These are phyloP conservation scores for Beta vulgaris DNA, from an alignment of 148 eudicot species.

Conservation along the genomic window DNA sequence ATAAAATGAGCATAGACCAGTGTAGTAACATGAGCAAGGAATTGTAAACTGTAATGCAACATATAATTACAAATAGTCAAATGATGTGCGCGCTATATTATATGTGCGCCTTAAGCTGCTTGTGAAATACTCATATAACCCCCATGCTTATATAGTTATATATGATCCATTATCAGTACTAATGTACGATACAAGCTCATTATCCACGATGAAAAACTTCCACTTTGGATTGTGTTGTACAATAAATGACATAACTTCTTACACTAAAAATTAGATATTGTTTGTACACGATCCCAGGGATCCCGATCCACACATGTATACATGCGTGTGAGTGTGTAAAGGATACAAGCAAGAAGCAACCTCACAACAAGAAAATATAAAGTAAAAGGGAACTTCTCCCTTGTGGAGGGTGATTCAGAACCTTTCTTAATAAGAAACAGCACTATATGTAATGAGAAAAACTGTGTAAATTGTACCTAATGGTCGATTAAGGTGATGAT, in stretches of 20 bases:
- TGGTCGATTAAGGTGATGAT: conserved; percentile 70
- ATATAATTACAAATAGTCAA: too few relatives aligned
- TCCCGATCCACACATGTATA: background rate
- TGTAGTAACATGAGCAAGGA: too few relatives aligned
- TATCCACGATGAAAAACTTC: too few relatives aligned
- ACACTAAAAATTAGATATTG: background rate
- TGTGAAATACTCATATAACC: too few relatives aligned
- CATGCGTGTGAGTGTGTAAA: background rate
- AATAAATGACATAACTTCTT: background rate
- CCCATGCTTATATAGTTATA: too few relatives aligned
- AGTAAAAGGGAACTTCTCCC: background rate
- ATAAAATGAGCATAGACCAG: too few relatives aligned
- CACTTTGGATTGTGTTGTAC: background rate
- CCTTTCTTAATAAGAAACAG: background rate
- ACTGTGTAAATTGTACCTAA: conserved; percentile 46
- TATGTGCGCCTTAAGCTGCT: too few relatives aligned
- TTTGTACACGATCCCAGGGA: background rate
- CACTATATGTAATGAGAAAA: background rate
- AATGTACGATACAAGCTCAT: too few relatives aligned
- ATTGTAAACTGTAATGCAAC: too few relatives aligned
- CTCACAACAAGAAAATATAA: background rate
- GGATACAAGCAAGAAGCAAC: background rate
- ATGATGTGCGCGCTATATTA: too few relatives aligned
- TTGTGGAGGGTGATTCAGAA: background rate
- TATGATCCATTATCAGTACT: too few relatives aligned